Evolutionary conservation across 1,139 yeast genomes (phyloP).

Genomic region (Wickerhamiella pararugosa): DNA sequence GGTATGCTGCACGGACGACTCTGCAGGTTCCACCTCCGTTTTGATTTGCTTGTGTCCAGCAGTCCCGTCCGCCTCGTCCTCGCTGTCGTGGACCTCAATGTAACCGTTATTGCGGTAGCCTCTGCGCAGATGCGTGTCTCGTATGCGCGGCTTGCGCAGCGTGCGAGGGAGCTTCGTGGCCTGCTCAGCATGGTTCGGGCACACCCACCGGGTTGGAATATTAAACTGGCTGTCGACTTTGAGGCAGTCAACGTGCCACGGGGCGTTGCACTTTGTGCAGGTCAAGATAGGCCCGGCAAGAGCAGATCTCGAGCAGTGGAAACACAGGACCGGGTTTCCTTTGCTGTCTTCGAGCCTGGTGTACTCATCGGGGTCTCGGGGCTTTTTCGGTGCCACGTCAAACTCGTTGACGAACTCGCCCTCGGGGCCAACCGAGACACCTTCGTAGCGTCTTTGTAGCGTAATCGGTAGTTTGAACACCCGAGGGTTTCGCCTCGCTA

Average conservation of each 20-base stretch:
- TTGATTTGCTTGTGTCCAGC: constrained; percentile 6
- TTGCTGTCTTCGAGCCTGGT: constrained; percentile 48
- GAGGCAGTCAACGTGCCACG: constrained; percentile 88
- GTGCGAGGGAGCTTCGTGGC: constrained; percentile 33
- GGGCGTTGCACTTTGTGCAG: constrained; percentile 77
- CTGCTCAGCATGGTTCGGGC: constrained; percentile 73
- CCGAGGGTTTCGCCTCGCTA: constrained; percentile 50
- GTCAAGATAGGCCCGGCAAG: constrained; percentile 41
- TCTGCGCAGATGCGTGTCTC: constrained; percentile 43
- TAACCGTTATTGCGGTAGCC: constrained; percentile 54
- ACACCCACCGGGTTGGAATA: constrained; percentile 76
- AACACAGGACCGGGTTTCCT: constrained; percentile 55
- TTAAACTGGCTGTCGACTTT: constrained; percentile 53
- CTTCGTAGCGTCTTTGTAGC: constrained; percentile 58
- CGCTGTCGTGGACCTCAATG: constrained; percentile 40
- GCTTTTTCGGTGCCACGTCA: constrained; percentile 19
- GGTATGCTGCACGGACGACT: constrained; percentile 22
- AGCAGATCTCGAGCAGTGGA: constrained; percentile 62
- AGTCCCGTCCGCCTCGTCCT: constrained; percentile 19
- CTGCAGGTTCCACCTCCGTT: constrained; percentile 8
- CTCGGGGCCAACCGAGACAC: constrained; percentile 48
- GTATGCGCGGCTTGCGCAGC: constrained; percentile 38
- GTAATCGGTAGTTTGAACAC: constrained; percentile 57
- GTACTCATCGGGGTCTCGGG: constrained; percentile 44
- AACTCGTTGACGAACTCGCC: constrained; percentile 56